Percentiles rank a stretch among this genome's conserved stretches.
Evolutionary conservation across 805 yeast species (phyloP).

Genomic region (Vanderwaltozyma polyspora): DNA sequence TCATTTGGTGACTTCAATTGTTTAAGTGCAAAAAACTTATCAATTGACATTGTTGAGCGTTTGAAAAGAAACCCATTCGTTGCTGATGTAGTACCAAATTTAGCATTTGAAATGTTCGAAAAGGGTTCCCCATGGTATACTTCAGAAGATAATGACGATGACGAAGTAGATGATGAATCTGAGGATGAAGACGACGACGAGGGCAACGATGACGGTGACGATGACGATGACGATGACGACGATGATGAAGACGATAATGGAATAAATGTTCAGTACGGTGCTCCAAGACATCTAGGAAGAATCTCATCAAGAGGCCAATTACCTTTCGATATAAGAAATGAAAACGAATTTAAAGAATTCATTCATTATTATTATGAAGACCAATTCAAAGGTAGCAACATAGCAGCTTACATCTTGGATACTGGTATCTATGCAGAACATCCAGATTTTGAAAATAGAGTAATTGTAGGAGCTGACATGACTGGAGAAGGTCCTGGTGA

Average conservation of each 20-base stretch:
- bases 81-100: conserved; percentile 59
- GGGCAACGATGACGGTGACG: conserved; percentile 7
- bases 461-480: conserved; percentile 46
- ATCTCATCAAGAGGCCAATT: conserved; percentile 39
- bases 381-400: conserved; percentile 41
- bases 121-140: too few relatives aligned
- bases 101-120: conserved; percentile 45
- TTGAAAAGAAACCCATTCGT: conserved; percentile 51
- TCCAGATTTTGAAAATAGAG: conserved; percentile 57
- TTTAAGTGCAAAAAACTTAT: conserved; percentile 30
- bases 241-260: too few relatives aligned
- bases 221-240: conserved; percentile 36
- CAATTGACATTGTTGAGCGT: conserved; percentile 27
- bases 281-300: conserved; percentile 61
- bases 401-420: conserved; percentile 69
- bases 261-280: conserved; percentile 26
- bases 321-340: conserved; percentile 19
- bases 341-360: conserved; percentile 13
- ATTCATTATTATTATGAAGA: conserved; percentile 40
- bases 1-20: conserved; percentile 66
- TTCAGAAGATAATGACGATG: conserved; percentile 13
- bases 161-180: conserved; percentile 11
- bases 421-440: conserved; percentile 62
- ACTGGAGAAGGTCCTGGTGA: conserved; percentile 58
- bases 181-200: background rate